Percentiles rank a stretch among this genome's conserved stretches.
These are phyloP conservation scores for Termitomyces sp. DNA, from an alignment of 768 basidiomycete species.

Conservation along the genomic window DNA sequence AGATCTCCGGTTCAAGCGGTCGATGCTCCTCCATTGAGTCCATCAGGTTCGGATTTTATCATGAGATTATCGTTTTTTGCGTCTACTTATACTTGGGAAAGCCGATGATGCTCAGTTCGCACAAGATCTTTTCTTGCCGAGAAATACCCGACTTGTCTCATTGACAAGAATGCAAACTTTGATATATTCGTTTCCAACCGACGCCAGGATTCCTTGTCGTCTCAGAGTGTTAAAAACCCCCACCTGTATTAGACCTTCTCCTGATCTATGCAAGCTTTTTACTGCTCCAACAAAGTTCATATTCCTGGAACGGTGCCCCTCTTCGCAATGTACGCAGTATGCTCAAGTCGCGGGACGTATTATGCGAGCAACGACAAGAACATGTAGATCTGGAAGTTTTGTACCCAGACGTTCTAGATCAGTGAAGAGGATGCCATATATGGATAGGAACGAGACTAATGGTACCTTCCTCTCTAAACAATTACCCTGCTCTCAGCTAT, in stretches of 20 bases:
- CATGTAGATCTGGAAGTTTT: background rate
- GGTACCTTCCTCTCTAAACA: background rate
- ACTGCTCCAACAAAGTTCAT: background rate
- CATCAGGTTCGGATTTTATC: too few relatives aligned
- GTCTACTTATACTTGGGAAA: too few relatives aligned
- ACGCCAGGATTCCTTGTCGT: background rate
- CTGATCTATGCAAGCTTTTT: background rate
- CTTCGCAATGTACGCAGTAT: background rate
- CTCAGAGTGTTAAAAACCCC: background rate
- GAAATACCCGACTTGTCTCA: background rate
- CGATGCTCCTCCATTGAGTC: too few relatives aligned
- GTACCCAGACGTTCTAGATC: background rate
- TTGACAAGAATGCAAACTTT: background rate
- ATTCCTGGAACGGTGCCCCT: background rate
- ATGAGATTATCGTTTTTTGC: too few relatives aligned
- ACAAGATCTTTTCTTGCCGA: background rate
- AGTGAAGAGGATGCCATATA: background rate
- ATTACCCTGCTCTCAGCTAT: background rate
- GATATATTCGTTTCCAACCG: background rate
- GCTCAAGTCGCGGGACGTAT: background rate
- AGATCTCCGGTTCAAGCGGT: too few relatives aligned
- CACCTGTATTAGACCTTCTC: background rate
- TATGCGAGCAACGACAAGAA: background rate
- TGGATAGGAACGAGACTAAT: background rate
- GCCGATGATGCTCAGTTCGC: background rate